Percentiles rank a stretch among this genome's conserved stretches.
Evolutionary conservation across 306 rosid species (phyloP).

Genomic region (Carpinus fangiana): DNA sequence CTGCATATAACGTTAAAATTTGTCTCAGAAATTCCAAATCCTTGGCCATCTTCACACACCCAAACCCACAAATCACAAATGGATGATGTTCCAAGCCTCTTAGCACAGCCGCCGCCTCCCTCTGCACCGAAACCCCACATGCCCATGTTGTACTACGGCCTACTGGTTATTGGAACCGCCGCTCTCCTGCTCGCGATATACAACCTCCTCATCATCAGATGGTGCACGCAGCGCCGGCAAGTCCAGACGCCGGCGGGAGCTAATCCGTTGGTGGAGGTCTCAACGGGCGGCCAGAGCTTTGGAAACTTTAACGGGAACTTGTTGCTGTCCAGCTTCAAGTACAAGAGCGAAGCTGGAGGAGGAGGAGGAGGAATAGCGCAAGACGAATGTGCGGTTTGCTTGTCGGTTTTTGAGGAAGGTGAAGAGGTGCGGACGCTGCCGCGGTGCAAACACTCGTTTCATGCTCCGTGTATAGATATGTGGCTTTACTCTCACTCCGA

Average conservation of each 20-base stretch:
- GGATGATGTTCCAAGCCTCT: slow-evolving; percentile 29
- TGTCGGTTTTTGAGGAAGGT: slow-evolving; percentile 83
- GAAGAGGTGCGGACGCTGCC: slow-evolving; percentile 81
- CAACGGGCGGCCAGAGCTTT: slow-evolving; percentile 23
- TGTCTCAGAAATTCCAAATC: slow-evolving; percentile 19
- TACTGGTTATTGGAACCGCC: slow-evolving; percentile 58
- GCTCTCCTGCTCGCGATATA: slow-evolving; percentile 56
- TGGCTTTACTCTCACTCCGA: slow-evolving; percentile 91
- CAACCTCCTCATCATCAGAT: slow-evolving; percentile 63
- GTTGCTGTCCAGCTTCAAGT: slow-evolving; percentile 65
- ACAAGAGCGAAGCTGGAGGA: slow-evolving; percentile 53
- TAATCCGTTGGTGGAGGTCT: slow-evolving; percentile 8
- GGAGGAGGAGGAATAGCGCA: slow-evolving; percentile 2
- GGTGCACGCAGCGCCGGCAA: slow-evolving; percentile 32
- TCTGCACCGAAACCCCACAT: slow-evolving; percentile 35
- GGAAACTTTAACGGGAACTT: slow-evolving; percentile 33
- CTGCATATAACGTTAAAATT: slow-evolving; percentile 10
- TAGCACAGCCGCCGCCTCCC: slow-evolving; percentile 32
- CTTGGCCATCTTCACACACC: slow-evolving; percentile 9
- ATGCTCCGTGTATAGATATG: slow-evolving; percentile 81
- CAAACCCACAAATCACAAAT: slow-evolving; percentile 14
- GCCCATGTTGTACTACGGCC: slow-evolving; percentile 70
- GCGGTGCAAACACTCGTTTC: slow-evolving; percentile 73
- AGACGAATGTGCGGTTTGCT: slow-evolving; percentile 70
- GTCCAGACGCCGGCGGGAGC: slow-evolving; percentile 12